Conservation (phyloP, 208 protist genomes). For the Wallacemonas rigidus region DNA sequence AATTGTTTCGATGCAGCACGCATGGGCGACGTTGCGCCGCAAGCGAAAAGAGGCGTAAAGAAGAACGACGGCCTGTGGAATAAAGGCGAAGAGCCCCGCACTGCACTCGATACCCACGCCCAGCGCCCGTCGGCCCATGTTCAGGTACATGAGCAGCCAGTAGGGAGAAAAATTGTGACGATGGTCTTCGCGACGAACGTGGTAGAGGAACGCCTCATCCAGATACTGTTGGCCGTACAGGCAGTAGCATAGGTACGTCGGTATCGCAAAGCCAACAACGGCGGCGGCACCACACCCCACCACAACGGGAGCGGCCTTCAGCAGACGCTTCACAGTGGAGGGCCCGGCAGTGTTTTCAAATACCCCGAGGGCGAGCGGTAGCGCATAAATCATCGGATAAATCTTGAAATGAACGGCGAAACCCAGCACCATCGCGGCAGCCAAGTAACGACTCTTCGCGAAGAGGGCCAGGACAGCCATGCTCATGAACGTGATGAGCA, state of each 20-base stretch:
- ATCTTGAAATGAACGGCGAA: slow-evolving; percentile 92
- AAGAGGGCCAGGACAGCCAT: slow-evolving; percentile 80
- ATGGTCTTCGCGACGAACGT: slow-evolving; percentile 79
- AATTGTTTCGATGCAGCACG: slow-evolving; percentile 83
- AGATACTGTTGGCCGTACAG: slow-evolving; percentile 80
- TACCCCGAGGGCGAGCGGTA: slow-evolving; percentile 74
- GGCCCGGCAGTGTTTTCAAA: slow-evolving; percentile 34
- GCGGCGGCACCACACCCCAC: slow-evolving; percentile 51
- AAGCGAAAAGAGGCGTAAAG: slow-evolving; percentile 71
- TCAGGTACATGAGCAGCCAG: slow-evolving; percentile 91
- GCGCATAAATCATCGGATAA: slow-evolving; percentile 92
- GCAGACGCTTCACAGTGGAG: slow-evolving; percentile 11
- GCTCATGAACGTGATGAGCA: slow-evolving; percentile 88
- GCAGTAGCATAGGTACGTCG: slow-evolving; percentile 57
- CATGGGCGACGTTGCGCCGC: slow-evolving; percentile 72
- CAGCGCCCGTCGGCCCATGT: slow-evolving; percentile 54
- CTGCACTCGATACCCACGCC: slow-evolving; percentile 50
- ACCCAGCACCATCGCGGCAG: slow-evolving; percentile 65
- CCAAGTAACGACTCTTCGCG: slow-evolving; percentile 40
- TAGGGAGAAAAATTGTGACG: slow-evolving; percentile 94
- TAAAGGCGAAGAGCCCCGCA: slow-evolving; percentile 76
- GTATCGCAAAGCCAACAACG: slow-evolving; percentile 43
- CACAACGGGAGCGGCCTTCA: slow-evolving; percentile 21
- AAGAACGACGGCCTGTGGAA: slow-evolving; percentile 82
- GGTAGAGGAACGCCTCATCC: slow-evolving; percentile 83